Evolutionary conservation across 2,329 filamentous ascomycete genomes (phyloP).

Genomic region (Hawksworthiomyces lignivorus): DNA sequence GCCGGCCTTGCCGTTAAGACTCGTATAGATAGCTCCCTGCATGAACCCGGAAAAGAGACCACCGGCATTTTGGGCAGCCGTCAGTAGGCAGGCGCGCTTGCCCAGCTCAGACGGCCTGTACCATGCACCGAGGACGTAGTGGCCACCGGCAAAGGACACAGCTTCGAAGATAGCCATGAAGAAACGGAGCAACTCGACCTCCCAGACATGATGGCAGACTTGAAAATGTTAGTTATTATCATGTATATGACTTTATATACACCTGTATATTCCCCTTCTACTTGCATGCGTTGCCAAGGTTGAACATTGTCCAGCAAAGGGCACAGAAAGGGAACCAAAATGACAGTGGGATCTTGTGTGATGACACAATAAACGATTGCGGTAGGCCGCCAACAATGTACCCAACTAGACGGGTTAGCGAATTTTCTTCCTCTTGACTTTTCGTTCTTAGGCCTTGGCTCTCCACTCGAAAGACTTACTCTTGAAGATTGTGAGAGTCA

Average conservation of each 20-base stretch:
- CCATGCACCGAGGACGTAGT: conserved; percentile 40
- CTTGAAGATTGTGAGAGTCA: too few relatives aligned
- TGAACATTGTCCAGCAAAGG: neutral
- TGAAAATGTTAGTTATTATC: too few relatives aligned
- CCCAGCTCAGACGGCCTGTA: conserved; percentile 43
- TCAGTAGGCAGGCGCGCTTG: conserved; percentile 22
- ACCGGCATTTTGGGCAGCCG: neutral
- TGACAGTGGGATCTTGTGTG: too few relatives aligned
- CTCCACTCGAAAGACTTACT: too few relatives aligned
- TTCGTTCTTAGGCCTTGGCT: too few relatives aligned
- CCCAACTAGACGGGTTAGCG: too few relatives aligned
- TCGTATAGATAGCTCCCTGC: conserved; percentile 7
- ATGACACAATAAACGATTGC: too few relatives aligned
- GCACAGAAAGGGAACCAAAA: conserved; percentile 20
- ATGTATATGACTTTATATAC: too few relatives aligned
- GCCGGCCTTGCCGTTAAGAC: conserved; percentile 7
- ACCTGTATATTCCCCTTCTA: too few relatives aligned
- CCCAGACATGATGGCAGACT: conserved; percentile 4
- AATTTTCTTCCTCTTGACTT: too few relatives aligned
- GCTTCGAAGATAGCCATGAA: conserved; percentile 33
- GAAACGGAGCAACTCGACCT: conserved; percentile 19
- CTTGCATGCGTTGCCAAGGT: conserved; percentile 2
- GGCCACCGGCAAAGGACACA: conserved; percentile 30
- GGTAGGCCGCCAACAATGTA: too few relatives aligned
- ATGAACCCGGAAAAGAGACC: conserved; percentile 6